Evolutionary conservation across 2,329 filamentous ascomycete species (phyloP).

Genomic region (Arthrobotrys pseudoclavata): DNA sequence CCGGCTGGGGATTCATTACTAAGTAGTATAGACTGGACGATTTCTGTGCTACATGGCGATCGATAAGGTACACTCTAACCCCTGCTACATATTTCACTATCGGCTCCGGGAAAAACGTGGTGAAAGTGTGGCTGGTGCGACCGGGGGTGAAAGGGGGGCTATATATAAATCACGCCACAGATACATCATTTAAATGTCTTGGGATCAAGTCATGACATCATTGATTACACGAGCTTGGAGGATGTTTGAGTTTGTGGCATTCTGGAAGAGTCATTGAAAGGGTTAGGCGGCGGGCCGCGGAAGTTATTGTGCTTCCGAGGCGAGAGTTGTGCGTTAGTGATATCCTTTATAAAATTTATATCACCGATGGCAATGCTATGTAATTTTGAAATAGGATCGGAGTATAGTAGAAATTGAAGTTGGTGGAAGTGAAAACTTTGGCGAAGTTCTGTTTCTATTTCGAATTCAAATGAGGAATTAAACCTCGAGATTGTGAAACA

Average conservation of each 20-base stretch:
- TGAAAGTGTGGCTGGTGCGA: slow-evolving; percentile 42
- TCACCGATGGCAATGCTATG: too few relatives aligned
- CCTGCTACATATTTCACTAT: slow-evolving; percentile 13
- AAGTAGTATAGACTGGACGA: slow-evolving; percentile 4
- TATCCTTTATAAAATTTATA: too few relatives aligned
- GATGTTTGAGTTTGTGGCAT: slow-evolving; percentile 1
- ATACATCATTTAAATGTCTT: slow-evolving; percentile 1
- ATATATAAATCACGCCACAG: slow-evolving; percentile 15
- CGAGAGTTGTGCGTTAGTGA: too few relatives aligned
- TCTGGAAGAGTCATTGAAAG: neutral
- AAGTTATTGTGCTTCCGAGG: too few relatives aligned
- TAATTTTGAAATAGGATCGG: too few relatives aligned
- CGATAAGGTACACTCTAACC: slow-evolving; percentile 33
- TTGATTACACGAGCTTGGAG: slow-evolving; percentile 44
- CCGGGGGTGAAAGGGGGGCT: slow-evolving; percentile 4
- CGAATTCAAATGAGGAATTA: too few relatives aligned
- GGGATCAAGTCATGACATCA: slow-evolving; percentile 48
- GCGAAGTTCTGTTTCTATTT: too few relatives aligned
- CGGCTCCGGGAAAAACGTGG: slow-evolving; percentile 5
- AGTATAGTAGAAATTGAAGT: too few relatives aligned
- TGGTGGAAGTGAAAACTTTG: too few relatives aligned
- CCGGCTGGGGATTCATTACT: neutral
- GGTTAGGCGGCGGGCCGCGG: neutral
- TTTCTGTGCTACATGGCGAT: slow-evolving; percentile 22
- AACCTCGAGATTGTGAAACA: too few relatives aligned